Conservation (phyloP, 1,284 basidiomycete species). For the Cryptococcus deneoformans region DNA sequence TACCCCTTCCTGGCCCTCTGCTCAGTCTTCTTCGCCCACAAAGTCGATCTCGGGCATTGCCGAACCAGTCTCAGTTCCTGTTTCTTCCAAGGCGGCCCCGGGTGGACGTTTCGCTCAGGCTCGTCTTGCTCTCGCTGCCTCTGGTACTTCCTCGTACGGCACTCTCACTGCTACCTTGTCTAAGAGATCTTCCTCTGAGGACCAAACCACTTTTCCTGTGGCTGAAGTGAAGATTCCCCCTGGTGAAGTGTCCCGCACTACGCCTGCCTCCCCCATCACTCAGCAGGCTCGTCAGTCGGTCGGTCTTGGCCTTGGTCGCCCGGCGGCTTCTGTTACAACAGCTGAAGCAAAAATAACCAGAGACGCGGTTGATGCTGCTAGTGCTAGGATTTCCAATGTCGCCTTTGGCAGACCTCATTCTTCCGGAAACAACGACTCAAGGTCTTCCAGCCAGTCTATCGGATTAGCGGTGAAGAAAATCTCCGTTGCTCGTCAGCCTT, state of each 20-base stretch:
- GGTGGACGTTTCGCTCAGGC: slow-evolving; percentile 36
- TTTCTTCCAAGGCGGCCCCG: slow-evolving; percentile 4
- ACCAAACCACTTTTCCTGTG: neutral
- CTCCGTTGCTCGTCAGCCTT: slow-evolving; percentile 65
- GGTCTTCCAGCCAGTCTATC: neutral
- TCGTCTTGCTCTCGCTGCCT: slow-evolving; percentile 20
- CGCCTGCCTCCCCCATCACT: neutral
- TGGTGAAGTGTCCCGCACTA: neutral
- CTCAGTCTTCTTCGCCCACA: slow-evolving; percentile 13
- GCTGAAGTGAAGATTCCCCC: neutral
- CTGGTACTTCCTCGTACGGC: slow-evolving; percentile 13
- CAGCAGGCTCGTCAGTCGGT: neutral
- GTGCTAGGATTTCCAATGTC: neutral
- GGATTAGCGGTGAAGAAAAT: neutral
- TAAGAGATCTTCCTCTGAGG: slow-evolving; percentile 3
- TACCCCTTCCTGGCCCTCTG: slow-evolving; percentile 11
- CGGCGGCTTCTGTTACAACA: neutral
- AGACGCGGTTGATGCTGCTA: neutral
- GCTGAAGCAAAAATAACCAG: neutral
- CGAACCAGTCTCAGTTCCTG: neutral
- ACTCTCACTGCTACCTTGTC: slow-evolving; percentile 8
- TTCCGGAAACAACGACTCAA: neutral
- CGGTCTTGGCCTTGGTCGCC: neutral
- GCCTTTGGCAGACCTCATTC: neutral
- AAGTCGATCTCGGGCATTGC: slow-evolving; percentile 5